Percentiles rank a stretch among this genome's conserved stretches.
phyloP scores from a whole-genome alignment of 352 stramenopile genomes.

The Phytophthora pisi region DNA sequence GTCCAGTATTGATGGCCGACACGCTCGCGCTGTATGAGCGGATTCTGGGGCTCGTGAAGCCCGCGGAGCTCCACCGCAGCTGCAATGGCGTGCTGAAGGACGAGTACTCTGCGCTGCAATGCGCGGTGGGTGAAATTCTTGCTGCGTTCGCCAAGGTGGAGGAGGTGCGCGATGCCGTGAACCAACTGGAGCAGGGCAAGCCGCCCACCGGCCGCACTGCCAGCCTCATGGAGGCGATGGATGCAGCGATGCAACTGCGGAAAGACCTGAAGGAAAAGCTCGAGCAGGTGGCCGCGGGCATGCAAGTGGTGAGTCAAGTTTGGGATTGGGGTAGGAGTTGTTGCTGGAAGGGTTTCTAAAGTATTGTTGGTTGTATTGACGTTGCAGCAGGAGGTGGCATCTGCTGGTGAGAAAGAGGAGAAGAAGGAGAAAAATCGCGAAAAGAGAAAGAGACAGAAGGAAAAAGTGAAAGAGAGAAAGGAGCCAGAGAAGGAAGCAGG shows the following conservation, averaged over 20 bases:
- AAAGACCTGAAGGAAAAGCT: conserved; percentile 14
- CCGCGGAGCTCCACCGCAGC: conserved; percentile 24
- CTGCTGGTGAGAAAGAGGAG: not conserved
- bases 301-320: conserved; percentile 12
- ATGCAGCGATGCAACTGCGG: conserved; percentile 20
- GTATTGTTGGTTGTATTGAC: not conserved
- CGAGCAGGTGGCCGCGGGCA: conserved; percentile 20
- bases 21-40: conserved; percentile 31
- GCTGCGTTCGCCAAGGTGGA: conserved; percentile 22
- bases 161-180: conserved; percentile 37
- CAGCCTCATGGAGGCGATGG: conserved; percentile 21
- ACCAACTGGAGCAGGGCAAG: conserved; percentile 33
- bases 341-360: not conserved
- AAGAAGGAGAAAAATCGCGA: not conserved
- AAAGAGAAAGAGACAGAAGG: conserved; percentile 3
- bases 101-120: conserved; percentile 11
- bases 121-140: conserved; percentile 5
- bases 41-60: conserved; percentile 28
- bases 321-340: not conserved
- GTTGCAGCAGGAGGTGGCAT: not conserved
- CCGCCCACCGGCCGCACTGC: conserved; percentile 10
- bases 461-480: not conserved
- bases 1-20: not conserved
- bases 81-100: conserved; percentile 27
- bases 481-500: not conserved